phyloP scores from a whole-genome alignment of 2,329 filamentous ascomycete genomes.

The Calonectria hawksworthii region DNA sequence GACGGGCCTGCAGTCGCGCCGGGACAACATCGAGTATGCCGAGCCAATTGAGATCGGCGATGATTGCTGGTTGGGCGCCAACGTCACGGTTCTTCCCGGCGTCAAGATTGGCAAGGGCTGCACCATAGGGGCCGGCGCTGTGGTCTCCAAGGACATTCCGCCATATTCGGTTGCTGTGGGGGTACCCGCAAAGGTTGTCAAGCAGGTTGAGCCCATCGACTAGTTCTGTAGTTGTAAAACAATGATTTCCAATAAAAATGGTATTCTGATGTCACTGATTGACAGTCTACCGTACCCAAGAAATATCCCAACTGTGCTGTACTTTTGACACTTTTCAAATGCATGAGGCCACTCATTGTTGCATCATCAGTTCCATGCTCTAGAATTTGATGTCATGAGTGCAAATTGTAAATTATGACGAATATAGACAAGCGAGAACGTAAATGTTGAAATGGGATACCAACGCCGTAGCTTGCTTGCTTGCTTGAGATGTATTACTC shows the following conservation, averaged over 20 bases:
- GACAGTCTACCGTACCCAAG: no score
- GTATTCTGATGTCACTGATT: no score
- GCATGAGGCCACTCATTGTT: not conserved
- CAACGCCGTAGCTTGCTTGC: not conserved
- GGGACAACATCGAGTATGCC: conserved; percentile 57
- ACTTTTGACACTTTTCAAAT: not conserved
- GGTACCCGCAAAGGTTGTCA: not conserved
- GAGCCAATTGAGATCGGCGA: conserved; percentile 77
- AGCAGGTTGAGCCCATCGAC: not conserved
- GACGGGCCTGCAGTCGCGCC: conserved; percentile 66
- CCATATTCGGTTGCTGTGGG: not conserved
- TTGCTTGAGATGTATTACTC: not conserved
- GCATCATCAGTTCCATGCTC: not conserved
- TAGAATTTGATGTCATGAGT: not conserved
- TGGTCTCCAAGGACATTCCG: conserved; percentile 64
- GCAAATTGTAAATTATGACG: not conserved
- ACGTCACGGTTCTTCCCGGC: conserved; percentile 79
- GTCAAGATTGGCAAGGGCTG: conserved; percentile 82
- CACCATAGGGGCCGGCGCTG: conserved; percentile 84
- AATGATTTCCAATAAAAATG: not conserved
- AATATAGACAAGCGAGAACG: not conserved
- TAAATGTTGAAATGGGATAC: not conserved
- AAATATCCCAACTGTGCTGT: not conserved
- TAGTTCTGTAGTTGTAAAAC: not conserved
- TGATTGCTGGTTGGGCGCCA: conserved; percentile 86